Conservation (phyloP, 2,329 filamentous ascomycete species). For the Cladosporium halotolerans region DNA sequence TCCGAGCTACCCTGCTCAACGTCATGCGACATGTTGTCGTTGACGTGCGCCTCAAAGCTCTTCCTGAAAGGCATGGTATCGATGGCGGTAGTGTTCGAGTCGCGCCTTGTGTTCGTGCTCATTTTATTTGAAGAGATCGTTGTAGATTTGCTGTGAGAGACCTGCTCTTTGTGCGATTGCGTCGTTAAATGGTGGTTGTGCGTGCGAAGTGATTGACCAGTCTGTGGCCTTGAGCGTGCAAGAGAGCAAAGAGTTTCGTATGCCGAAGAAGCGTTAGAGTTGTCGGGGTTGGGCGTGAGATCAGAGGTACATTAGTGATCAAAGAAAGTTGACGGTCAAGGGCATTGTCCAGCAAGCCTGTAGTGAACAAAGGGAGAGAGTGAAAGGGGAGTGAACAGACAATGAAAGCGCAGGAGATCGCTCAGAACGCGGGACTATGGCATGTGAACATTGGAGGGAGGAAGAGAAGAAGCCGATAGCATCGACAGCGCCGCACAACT, state of each 20-base stretch:
- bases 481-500: background rate
- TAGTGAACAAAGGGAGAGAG: slow-evolving; percentile 9
- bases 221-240: background rate
- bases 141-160: background rate
- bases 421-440: too few species aligned
- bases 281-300: background rate
- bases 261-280: background rate
- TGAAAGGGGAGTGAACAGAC: slow-evolving; percentile 4
- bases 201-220: background rate
- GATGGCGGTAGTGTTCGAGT: background rate
- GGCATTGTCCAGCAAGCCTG: slow-evolving; percentile 12
- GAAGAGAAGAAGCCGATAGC: background rate
- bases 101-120: background rate
- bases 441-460: background rate
- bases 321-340: slow-evolving; percentile 6
- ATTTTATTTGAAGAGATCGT: background rate
- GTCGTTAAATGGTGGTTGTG: background rate
- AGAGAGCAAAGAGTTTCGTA: background rate
- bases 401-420: background rate
- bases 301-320: slow-evolving; percentile 1
- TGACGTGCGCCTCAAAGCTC: slow-evolving; percentile 28
- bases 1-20: slow-evolving; percentile 9
- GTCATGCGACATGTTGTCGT: slow-evolving; percentile 27
- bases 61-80: slow-evolving; percentile 24
- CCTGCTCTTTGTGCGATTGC: slow-evolving; percentile 5